These are phyloP conservation scores for Capsicum baccatum DNA, from an alignment of 257 asterid genomes.

Conservation along the genomic window DNA sequence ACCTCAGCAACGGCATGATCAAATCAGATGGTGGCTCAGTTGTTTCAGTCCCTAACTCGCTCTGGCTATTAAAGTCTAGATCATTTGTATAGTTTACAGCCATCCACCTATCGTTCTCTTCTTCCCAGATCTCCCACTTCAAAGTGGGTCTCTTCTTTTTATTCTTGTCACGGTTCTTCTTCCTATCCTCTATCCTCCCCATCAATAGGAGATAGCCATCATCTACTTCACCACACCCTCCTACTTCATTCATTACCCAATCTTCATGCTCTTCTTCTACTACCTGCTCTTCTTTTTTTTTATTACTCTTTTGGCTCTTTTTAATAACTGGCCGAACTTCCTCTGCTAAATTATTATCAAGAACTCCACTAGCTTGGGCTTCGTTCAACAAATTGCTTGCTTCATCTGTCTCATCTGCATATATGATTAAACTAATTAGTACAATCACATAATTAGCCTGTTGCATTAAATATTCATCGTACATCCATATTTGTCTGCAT, in stretches of 20 bases:
- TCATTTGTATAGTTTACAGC: constrained; percentile 57
- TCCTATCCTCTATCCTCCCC: constrained; percentile 34
- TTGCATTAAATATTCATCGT: background rate
- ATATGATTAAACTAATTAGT: background rate
- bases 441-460: background rate
- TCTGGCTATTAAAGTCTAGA: constrained; percentile 58
- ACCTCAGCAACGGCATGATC: constrained; percentile 77
- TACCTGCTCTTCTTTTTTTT: constrained; percentile 22
- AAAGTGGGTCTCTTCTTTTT: constrained; percentile 52
- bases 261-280: constrained; percentile 19
- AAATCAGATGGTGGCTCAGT: constrained; percentile 73
- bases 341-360: constrained; percentile 9
- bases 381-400: background rate
- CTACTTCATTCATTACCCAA: background rate
- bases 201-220: background rate
- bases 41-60: constrained; percentile 59
- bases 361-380: background rate
- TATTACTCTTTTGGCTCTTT: background rate
- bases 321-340: constrained; percentile 1
- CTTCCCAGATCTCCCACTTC: constrained; percentile 79
- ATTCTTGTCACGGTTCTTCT: constrained; percentile 56
- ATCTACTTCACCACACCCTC: constrained; percentile 11
- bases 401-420: constrained; percentile 26
- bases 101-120: constrained; percentile 72
- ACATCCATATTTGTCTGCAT: background rate